Percentiles rank a stretch among this genome's conserved stretches.
Conservation (phyloP, 164 flowering plant genomes). For the Macadamia tetraphylla region DNA sequence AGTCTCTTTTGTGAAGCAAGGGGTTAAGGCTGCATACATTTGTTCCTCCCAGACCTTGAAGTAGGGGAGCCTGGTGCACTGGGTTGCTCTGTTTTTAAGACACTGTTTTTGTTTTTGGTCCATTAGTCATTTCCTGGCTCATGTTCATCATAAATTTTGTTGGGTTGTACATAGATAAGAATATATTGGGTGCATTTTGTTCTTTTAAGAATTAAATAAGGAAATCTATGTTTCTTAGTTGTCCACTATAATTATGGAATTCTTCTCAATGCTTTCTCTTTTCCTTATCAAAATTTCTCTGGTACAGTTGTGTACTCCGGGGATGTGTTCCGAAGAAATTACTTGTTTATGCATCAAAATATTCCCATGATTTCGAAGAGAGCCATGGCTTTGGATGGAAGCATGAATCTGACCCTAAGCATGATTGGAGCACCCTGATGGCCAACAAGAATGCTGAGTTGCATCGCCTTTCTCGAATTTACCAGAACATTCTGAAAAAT, state of each 20-base stretch:
- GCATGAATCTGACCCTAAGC: conserved; percentile 73
- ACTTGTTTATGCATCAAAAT: conserved; percentile 84
- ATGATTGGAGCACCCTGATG: conserved; percentile 90
- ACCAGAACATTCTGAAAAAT: conserved; percentile 81
- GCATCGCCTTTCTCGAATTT: conserved; percentile 88
- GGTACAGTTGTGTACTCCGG: conserved; percentile 85
- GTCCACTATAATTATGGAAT: no score
- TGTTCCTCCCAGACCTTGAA: no score
- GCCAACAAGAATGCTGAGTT: conserved; percentile 97
- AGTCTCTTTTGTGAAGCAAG: no score
- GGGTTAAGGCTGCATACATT: no score
- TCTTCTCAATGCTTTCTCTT: no score
- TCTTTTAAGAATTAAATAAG: neutral
- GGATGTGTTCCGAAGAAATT: conserved; percentile 98
- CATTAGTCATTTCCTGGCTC: no score
- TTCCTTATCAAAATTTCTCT: neutral
- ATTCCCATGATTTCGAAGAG: conserved; percentile 90
- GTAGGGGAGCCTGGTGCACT: no score
- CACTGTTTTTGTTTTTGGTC: no score
- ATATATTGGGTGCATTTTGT: neutral
- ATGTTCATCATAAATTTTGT: no score
- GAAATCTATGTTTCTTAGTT: no score
- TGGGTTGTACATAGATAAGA: no score
- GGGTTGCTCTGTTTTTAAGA: no score
- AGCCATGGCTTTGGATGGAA: conserved; percentile 93